Percentiles rank a stretch among this genome's conserved stretches.
Evolutionary conservation across 768 basidiomycete genomes (phyloP).

Genomic region (Lactarius tabidus): DNA sequence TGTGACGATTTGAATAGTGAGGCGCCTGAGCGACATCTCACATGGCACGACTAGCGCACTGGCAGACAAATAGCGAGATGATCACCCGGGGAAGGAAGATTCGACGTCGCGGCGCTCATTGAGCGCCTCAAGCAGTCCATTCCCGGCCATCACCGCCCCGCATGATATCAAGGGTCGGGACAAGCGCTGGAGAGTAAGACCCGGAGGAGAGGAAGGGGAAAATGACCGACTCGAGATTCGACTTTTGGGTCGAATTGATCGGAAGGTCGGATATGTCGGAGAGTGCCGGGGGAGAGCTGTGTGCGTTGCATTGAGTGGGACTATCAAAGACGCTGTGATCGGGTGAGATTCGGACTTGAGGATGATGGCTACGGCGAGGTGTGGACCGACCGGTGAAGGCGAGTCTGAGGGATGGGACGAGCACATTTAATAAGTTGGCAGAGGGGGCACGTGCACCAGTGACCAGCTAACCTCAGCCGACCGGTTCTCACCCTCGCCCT

Average conservation of each 20-base stretch:
- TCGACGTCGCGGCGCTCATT: not conserved
- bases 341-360: not conserved
- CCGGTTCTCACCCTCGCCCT: constrained; percentile 3
- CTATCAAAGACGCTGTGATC: not conserved
- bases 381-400: not conserved
- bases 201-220: too few species aligned
- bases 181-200: too few species aligned
- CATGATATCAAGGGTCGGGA: too few species aligned
- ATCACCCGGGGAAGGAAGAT: not conserved
- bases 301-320: not conserved
- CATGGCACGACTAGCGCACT: not conserved
- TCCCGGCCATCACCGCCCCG: not conserved
- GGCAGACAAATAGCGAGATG: not conserved
- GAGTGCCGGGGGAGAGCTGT: not conserved
- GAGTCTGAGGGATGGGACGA: not conserved
- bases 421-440: not conserved
- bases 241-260: not conserved
- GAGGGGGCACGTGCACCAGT: constrained; percentile 20
- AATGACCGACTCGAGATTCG: too few species aligned
- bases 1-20: not conserved
- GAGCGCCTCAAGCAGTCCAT: too few species aligned
- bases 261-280: not conserved
- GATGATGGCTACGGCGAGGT: not conserved
- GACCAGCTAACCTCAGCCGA: not conserved
- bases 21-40: not conserved